Base-by-base conservation (phyloP, 2,329 filamentous ascomycete species). In the Trichophyton rubrum region DNA sequence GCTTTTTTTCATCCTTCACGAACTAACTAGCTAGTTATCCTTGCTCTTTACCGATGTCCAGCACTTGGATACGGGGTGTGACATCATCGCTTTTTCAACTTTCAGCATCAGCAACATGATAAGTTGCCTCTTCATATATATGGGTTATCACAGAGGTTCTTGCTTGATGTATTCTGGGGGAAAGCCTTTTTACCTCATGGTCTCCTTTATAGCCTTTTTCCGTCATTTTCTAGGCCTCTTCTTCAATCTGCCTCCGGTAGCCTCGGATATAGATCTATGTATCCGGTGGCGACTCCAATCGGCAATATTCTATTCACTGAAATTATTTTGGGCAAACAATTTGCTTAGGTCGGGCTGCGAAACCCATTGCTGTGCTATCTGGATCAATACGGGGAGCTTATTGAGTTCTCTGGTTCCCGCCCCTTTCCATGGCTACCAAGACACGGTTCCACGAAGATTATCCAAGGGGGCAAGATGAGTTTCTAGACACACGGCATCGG, bases 371-470 rank as follows among this genome's bases (percentile, higher is more conserved):
- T 38, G 9, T 38, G 11, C 33, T 4, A 13, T 38, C 33, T 38
- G 33, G 8, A 3, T 38, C 9, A 38, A n/a, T 15, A 55, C 24
- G 17, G 5, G 6, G 27, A 30, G 17, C 4, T 24, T 15, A 33
- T 55, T 11, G 51, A 38, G 51, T 55, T 35, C 17, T 6, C 11
- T 3, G 7, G n/a, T 33, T 55, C 15, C 51, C 24, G 13, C 27
- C 1, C 9, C n/a, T 7, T 17, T 68, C 68, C 3, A 59, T 74
- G 62, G 68, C 69, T 11, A 60, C 72, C 30, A 61, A 67, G 38
- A 67, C 68, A 49, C 66, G 69, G 60, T 67, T 72, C 56, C 59
- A 69, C 67, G 60, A 63, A 61, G 43, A 66, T 64, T 61, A 45
- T 64, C n/a, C 65, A 55, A 17, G 35, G 40, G 35, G 20, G 11